These are phyloP conservation scores for Chlamydomonas incerta DNA, from an alignment of 139 green algal genomes.

Conservation along the genomic window DNA sequence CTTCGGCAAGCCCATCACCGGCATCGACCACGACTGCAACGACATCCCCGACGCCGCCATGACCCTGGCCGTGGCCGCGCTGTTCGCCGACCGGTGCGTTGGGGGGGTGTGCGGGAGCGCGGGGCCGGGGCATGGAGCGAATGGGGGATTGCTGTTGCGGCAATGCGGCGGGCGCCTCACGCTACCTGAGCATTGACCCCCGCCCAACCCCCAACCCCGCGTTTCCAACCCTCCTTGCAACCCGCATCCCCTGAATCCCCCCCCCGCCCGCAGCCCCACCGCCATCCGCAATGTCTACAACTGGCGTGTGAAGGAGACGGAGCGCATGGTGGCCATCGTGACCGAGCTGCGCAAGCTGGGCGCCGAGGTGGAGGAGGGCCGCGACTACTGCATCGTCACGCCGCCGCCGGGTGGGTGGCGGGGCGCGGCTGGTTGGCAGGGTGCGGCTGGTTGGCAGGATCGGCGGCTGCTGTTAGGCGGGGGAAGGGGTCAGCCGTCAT, in stretches of 20 bases:
- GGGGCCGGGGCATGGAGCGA: too few relatives aligned
- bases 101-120: not conserved
- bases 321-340: conserved; percentile 98
- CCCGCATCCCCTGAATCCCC: too few relatives aligned
- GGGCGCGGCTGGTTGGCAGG: too few relatives aligned
- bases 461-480: too few relatives aligned
- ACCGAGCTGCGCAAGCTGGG: conserved; percentile 94
- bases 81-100: conserved; percentile 90
- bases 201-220: too few relatives aligned
- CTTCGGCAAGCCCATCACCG: conserved; percentile 74
- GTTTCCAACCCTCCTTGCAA: too few relatives aligned
- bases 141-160: too few relatives aligned
- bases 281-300: conserved; percentile 97
- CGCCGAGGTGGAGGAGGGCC: conserved; percentile 87
- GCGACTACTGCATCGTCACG: conserved; percentile 97
- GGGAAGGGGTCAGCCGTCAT: too few relatives aligned
- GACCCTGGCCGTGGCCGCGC: conserved; percentile 95
- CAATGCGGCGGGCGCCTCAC: too few relatives aligned
- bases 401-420: conserved; percentile 72
- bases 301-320: conserved; percentile 99
- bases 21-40: conserved; percentile 98
- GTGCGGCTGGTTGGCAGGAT: too few relatives aligned
- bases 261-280: conserved; percentile 65
- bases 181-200: too few relatives aligned
- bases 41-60: conserved; percentile 99